Conservation (phyloP, 345 rosid genomes). For the Raphanus raphanistrum region DNA sequence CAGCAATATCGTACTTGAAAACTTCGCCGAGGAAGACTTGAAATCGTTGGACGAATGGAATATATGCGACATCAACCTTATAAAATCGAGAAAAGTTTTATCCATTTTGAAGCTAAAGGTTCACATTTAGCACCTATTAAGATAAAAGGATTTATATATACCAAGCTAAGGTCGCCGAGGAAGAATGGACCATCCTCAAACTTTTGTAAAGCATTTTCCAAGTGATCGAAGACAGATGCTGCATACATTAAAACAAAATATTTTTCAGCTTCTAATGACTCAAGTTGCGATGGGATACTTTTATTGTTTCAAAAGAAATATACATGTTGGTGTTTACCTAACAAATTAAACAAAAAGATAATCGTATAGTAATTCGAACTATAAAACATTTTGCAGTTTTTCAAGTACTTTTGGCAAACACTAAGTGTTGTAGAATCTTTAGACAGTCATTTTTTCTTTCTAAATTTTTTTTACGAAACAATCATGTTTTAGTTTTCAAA, state of each 20-base stretch:
- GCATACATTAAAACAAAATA: constrained; percentile 8
- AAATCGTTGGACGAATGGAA: constrained; percentile 68
- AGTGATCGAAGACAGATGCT: constrained; percentile 65
- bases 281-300: neutral
- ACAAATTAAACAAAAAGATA: neutral
- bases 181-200: constrained; percentile 85
- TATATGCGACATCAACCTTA: constrained; percentile 78
- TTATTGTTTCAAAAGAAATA: neutral
- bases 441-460: no score
- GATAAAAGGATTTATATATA: constrained; percentile 33
- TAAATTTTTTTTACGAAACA: no score
- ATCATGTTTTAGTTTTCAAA: no score
- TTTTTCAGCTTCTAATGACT: neutral
- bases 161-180: constrained; percentile 78
- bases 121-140: neutral
- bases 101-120: neutral
- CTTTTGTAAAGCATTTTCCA: constrained; percentile 67
- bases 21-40: constrained; percentile 54
- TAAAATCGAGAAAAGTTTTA: neutral
- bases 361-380: neutral
- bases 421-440: no score
- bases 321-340: neutral
- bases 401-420: neutral
- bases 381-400: neutral
- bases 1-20: constrained; percentile 56